phyloP scores from a whole-genome alignment of 306 rosid genomes.

The Purshia tridentata region DNA sequence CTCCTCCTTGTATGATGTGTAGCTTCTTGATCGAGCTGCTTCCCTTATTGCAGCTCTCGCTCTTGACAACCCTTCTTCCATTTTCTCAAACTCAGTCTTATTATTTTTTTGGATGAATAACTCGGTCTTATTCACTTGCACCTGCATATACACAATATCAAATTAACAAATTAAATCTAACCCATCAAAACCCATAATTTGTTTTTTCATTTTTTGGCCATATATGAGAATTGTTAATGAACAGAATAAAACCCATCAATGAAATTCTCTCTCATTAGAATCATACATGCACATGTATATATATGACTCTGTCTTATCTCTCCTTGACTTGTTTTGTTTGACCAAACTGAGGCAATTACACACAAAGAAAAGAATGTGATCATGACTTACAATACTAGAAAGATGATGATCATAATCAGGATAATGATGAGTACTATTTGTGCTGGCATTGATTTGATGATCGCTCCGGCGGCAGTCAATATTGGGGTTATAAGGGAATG shows the following conservation, averaged over 20 bases:
- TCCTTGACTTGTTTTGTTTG: not conserved
- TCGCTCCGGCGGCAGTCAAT: not conserved
- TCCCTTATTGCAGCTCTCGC: slow-evolving; percentile 44
- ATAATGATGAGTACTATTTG: not conserved
- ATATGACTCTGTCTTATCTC: too few relatives aligned
- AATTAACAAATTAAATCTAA: not conserved
- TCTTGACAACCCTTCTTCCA: slow-evolving; percentile 42
- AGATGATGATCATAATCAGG: not conserved
- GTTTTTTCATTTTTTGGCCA: not conserved
- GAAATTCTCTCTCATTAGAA: too few relatives aligned
- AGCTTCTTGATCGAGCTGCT: slow-evolving; percentile 35
- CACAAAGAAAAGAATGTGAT: slow-evolving; percentile 7
- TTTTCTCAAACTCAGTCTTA: slow-evolving; percentile 10
- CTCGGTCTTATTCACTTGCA: not conserved
- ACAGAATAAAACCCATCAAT: too few relatives aligned
- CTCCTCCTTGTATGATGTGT: slow-evolving; percentile 23
- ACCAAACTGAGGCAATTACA: not conserved
- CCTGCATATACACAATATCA: not conserved
- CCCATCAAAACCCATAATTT: not conserved
- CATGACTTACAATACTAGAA: not conserved
- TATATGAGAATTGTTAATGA: too few relatives aligned
- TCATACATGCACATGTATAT: too few relatives aligned
- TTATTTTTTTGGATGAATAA: too few relatives aligned
- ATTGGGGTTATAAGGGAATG: slow-evolving; percentile 6
- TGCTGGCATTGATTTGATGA: not conserved